A percentile compares a stretch with the other conserved stretches of the same genome.
phyloP scores from a whole-genome alignment of 768 basidiomycete species.

The Mycena galericulata region DNA sequence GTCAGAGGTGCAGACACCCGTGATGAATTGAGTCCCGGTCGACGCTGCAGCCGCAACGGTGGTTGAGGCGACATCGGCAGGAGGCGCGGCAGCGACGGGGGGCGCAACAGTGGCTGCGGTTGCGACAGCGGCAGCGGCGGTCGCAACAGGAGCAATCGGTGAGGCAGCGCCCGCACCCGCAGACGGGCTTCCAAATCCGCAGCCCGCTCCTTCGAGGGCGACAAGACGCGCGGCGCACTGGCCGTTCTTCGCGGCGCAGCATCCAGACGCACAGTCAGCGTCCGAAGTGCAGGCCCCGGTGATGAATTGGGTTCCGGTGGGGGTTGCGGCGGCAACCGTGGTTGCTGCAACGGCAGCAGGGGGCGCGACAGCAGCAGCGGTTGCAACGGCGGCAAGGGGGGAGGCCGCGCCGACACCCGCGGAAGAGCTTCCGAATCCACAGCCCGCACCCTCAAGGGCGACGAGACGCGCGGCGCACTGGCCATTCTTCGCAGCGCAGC shows the following conservation, averaged over 20 bases:
- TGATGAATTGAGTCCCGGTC: conserved; percentile 21
- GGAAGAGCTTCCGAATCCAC: conserved; percentile 1
- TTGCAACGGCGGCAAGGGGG: background rate
- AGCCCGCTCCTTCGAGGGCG: conserved; percentile 3
- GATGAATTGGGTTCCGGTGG: conserved; percentile 21
- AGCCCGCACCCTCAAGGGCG: conserved; percentile 3
- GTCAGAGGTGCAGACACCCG: background rate
- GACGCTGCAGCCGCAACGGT: background rate
- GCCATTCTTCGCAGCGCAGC: background rate
- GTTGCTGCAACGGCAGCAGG: background rate
- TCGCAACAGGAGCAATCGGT: background rate
- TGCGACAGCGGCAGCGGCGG: background rate
- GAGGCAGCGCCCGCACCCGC: background rate
- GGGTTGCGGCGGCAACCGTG: background rate
- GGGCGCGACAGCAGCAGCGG: background rate
- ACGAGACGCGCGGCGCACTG: background rate
- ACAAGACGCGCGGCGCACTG: background rate
- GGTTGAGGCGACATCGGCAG: background rate
- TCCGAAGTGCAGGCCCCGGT: conserved; percentile 6
- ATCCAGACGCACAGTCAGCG: conserved; percentile 15
- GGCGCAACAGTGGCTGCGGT: background rate
- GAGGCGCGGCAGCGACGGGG: background rate
- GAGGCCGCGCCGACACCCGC: background rate
- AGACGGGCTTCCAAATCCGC: background rate
- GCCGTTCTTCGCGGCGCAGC: background rate